phyloP scores from a whole-genome alignment of 73 alveolate genomes.

The Paramecium tetraurelia region DNA sequence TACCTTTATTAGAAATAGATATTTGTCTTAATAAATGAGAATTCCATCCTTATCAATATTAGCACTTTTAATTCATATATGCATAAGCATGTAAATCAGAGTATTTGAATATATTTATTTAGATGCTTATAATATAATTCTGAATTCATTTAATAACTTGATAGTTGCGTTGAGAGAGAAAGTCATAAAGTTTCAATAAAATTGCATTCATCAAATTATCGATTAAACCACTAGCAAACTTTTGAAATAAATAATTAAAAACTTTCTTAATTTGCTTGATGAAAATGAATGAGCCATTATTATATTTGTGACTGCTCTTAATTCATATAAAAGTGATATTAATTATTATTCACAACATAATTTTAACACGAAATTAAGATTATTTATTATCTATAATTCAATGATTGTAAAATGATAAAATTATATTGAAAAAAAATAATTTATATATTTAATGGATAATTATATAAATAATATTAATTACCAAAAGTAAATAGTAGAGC shows the following conservation, averaged over 20 bases:
- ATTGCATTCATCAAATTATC: too few relatives aligned
- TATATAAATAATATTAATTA: not conserved
- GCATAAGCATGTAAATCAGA: too few relatives aligned
- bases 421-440: not conserved
- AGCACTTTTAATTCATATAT: too few relatives aligned
- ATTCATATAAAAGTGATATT: not conserved
- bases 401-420: not conserved
- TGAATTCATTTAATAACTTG: too few relatives aligned
- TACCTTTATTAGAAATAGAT: too few relatives aligned
- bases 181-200: too few relatives aligned
- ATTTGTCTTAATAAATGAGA: too few relatives aligned
- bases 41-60: too few relatives aligned
- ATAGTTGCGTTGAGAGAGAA: too few relatives aligned
- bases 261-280: constrained; percentile 2
- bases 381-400: not conserved
- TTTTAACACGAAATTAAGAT: not conserved
- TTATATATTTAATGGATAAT: not conserved
- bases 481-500: not conserved
- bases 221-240: not conserved
- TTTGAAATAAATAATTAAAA: not conserved
- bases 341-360: not conserved
- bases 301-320: not conserved
- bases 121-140: too few relatives aligned
- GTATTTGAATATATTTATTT: too few relatives aligned
- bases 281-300: constrained; percentile 21